These are phyloP conservation scores for Plasmodium yoelii DNA, from an alignment of 169 alveolate species.

Conservation along the genomic window DNA sequence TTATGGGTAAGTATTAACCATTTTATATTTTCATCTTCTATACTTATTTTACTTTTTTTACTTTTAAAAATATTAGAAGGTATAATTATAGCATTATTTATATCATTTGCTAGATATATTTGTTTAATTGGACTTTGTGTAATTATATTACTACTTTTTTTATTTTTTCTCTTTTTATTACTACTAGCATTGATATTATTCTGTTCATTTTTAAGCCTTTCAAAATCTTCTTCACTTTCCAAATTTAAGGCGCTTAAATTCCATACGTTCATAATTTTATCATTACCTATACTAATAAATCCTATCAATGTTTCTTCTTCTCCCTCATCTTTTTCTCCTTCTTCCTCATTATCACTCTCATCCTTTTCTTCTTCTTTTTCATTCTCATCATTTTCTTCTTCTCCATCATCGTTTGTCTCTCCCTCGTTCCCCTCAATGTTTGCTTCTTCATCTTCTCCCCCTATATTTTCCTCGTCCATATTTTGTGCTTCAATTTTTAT, in stretches of 20 bases:
- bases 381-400: neutral
- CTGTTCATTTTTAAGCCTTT: slow-evolving; percentile 9
- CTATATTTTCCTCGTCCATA: neutral
- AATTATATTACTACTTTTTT: slow-evolving; percentile 10
- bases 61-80: slow-evolving; percentile 44
- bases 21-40: slow-evolving; percentile 66
- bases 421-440: neutral
- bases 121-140: slow-evolving; percentile 56
- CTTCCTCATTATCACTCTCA: neutral
- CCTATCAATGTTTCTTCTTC: slow-evolving; percentile 59
- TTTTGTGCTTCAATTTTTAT: neutral
- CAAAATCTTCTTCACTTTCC: slow-evolving; percentile 23
- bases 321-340: neutral
- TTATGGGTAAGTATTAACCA: slow-evolving; percentile 74
- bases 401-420: neutral
- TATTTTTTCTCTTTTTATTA: slow-evolving; percentile 9
- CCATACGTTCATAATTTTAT: slow-evolving; percentile 75
- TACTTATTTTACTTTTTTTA: slow-evolving; percentile 43
- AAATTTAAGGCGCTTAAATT: slow-evolving; percentile 24
- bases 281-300: slow-evolving; percentile 62
- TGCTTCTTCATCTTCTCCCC: neutral
- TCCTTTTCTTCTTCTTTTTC: neutral
- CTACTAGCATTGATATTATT: neutral
- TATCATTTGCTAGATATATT: slow-evolving; percentile 29
- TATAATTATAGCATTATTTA: slow-evolving; percentile 47